Evolutionary conservation across 768 basidiomycete species (phyloP), one percentile per base, ranked within the genome.

Genomic region (Fistulinella prunicolor): DNA sequence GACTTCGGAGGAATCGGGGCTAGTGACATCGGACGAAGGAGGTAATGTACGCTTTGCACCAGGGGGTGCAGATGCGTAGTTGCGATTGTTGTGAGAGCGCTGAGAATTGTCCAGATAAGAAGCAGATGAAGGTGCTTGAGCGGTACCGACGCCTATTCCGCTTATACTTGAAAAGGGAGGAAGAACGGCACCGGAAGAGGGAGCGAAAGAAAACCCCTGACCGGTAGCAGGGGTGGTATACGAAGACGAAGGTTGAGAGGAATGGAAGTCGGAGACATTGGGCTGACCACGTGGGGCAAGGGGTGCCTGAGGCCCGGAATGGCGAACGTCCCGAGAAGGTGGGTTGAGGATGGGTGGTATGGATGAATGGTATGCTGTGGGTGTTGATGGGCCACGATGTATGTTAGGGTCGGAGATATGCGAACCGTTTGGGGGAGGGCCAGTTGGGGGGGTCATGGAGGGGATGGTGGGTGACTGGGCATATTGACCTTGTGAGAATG

Each of bases 1-100:
- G n/a, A 81, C 65, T 60, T 91, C 90, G 30, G 89, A 87, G 1
- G 89, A 89, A 65, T 91, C 83, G 10, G 86, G 82, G 53, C 86
- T 90, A 9, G 84, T 82, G 50, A 82, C 78, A 56, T 80, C 82
- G 2, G 88, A 88, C 13, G 81, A 76, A 3, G 76, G 70, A 12
- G 80, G 78, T 28, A 80, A 78, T 24, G 77, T 73, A 54, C 86
- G 75, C 67, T 87, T 89, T 47, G 78, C 69, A 23, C 74, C 72
- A 34, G 76, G 66, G 22, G 58, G 56, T 3, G 51, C 49, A 9
- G 70, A 51, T 34, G 55, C 43, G 55, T 71, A 69, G 54, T 66
- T 70, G 59, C 69, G 67, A 19, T 17, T 36, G 16, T 32, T 35
- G 43, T 66, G 64, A 39, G 62, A 46, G 21, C 53, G 60, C 44